A percentile compares a stretch with the other conserved stretches of the same genome.
phyloP scores from a whole-genome alignment of 148 eudicot species.

The Pharnaceum exiguum region DNA sequence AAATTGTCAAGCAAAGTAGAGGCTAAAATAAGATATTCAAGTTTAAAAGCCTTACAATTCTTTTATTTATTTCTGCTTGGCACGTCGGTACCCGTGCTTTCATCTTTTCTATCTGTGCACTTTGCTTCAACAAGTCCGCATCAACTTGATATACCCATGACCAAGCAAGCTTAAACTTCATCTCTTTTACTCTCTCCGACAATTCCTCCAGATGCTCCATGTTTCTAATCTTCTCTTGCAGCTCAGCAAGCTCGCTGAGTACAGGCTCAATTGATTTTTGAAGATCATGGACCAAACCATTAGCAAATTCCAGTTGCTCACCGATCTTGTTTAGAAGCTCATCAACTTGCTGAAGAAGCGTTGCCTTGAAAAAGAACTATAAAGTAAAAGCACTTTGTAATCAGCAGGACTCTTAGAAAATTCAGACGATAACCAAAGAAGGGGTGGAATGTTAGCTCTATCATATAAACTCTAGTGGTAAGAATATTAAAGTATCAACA shows the following conservation, averaged over 20 bases:
- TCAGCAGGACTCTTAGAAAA: neutral
- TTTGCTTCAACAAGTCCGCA: constrained; percentile 46
- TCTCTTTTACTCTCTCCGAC: constrained; percentile 49
- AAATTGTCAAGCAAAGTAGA: too few species aligned
- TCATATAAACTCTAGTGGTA: neutral
- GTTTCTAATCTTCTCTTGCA: constrained; percentile 76
- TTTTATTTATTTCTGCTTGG: constrained; percentile 49
- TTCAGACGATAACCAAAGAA: constrained; percentile 1
- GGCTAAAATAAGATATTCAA: neutral
- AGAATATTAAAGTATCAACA: neutral
- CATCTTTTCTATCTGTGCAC: constrained; percentile 39
- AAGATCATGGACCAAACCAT: constrained; percentile 55
- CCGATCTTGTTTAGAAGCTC: constrained; percentile 65
- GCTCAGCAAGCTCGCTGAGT: constrained; percentile 60
- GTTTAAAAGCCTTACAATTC: constrained; percentile 39
- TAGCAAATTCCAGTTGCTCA: constrained; percentile 47
- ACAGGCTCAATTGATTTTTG: constrained; percentile 76
- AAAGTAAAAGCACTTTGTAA: neutral
- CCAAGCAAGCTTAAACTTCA: constrained; percentile 90
- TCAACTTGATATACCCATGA: constrained; percentile 77
- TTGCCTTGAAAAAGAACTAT: constrained; percentile 97
- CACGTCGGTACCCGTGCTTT: constrained; percentile 52
- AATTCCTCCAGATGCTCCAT: constrained; percentile 86
- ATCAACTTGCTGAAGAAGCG: constrained; percentile 90
- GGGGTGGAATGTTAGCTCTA: too few species aligned